Conservation (phyloP, 306 rosid genomes). For the Cotoneaster glaucophyllus region DNA sequence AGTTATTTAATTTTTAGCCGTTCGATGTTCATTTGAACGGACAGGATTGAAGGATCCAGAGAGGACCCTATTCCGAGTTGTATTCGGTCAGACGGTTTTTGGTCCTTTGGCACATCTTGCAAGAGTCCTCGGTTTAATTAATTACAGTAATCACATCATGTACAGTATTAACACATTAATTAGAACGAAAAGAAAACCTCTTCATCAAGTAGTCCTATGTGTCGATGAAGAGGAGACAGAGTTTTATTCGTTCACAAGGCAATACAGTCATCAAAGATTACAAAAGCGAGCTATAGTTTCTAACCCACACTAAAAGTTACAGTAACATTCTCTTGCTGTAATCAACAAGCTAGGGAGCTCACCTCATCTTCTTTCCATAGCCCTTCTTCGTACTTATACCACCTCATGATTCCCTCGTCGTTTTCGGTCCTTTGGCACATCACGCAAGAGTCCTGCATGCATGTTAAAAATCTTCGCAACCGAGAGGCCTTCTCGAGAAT, state of each 20-base stretch:
- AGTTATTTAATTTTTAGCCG: too few relatives aligned
- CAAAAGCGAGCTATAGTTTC: not conserved
- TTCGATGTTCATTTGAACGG: too few relatives aligned
- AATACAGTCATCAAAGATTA: not conserved
- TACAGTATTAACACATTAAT: not conserved
- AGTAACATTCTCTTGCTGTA: not conserved
- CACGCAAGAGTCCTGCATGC: constrained; percentile 57
- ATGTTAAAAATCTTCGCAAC: constrained; percentile 43
- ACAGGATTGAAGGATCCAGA: too few relatives aligned
- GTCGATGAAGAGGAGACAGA: not conserved
- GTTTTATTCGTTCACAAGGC: not conserved
- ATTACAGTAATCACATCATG: not conserved
- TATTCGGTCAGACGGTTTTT: too few relatives aligned
- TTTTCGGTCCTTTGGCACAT: constrained; percentile 63
- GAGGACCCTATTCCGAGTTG: too few relatives aligned
- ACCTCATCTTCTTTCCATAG: constrained; percentile 64
- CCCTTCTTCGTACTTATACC: constrained; percentile 78
- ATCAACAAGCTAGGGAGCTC: constrained; percentile 46
- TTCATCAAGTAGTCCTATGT: not conserved
- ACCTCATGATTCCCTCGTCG: constrained; percentile 73
- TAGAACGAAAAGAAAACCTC: not conserved
- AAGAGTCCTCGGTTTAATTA: too few relatives aligned
- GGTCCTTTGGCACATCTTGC: too few relatives aligned
- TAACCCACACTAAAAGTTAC: not conserved
- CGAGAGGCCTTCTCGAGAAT: constrained; percentile 54